A percentile compares a stretch with the other conserved stretches of the same genome.
Conservation (phyloP, 192 early-diverging fungal species). For the Coemansia sp. region DNA sequence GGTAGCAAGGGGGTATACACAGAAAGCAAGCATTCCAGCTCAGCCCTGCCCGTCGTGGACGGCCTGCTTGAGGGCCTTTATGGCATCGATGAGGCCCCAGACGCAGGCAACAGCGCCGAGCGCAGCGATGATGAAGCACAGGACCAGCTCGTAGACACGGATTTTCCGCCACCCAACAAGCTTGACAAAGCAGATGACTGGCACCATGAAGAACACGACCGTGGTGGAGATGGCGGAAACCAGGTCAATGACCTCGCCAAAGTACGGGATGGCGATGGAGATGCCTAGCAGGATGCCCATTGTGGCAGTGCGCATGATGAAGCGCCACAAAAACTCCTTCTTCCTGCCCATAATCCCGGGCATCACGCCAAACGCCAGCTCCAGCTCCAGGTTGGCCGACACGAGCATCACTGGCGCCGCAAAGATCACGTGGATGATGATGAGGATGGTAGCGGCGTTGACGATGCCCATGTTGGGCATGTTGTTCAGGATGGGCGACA, state of each 20-base stretch:
- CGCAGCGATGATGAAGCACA: conserved; percentile 36
- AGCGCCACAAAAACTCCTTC: conserved; percentile 62
- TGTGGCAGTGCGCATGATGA: conserved; percentile 61
- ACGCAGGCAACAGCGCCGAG: conserved; percentile 46
- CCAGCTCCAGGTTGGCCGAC: conserved; percentile 73
- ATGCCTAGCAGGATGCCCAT: conserved; percentile 64
- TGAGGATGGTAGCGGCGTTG: conserved; percentile 70
- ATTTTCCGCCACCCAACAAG: conserved; percentile 66
- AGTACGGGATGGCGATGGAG: conserved; percentile 77
- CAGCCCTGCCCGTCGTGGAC: conserved; percentile 29
- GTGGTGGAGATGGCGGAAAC: conserved; percentile 80
- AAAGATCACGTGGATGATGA: conserved; percentile 80
- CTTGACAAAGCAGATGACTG: conserved; percentile 75
- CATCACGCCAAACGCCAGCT: conserved; percentile 67
- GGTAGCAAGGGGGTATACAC: not conserved
- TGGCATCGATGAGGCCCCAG: conserved; percentile 50
- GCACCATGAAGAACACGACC: conserved; percentile 83
- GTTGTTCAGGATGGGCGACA: conserved; percentile 71
- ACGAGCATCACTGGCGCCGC: conserved; percentile 79
- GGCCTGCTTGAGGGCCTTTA: conserved; percentile 36
- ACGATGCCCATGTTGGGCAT: conserved; percentile 65
- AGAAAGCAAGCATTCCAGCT: not conserved
- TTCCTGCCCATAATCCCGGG: conserved; percentile 55
- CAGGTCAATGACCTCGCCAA: conserved; percentile 77
- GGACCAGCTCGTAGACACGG: conserved; percentile 36